Evolutionary conservation across 352 stramenopile species (phyloP).

Genomic region (Pythium phragmitis): DNA sequence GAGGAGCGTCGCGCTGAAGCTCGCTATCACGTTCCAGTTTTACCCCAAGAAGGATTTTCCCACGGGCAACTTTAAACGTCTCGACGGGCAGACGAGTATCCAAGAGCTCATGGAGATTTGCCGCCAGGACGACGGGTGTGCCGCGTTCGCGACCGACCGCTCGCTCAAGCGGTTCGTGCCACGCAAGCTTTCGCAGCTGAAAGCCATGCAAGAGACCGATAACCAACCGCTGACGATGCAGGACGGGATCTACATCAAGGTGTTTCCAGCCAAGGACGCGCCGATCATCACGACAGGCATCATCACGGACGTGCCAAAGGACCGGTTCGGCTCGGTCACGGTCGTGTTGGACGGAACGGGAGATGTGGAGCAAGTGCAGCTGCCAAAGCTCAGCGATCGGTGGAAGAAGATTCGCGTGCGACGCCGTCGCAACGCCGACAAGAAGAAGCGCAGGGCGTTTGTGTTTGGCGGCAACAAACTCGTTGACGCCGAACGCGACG

Average conservation of each 20-base stretch:
- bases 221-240: conserved; percentile 26
- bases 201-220: conserved; percentile 35
- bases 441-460: conserved; percentile 38
- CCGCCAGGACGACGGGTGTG: conserved; percentile 67
- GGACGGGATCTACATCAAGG: conserved; percentile 64
- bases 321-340: conserved; percentile 61
- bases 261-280: conserved; percentile 48
- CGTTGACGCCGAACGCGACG: conserved; percentile 7
- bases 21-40: conserved; percentile 75
- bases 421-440: conserved; percentile 24
- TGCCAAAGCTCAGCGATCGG: conserved; percentile 58
- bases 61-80: conserved; percentile 56
- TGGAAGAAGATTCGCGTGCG: conserved; percentile 64
- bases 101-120: conserved; percentile 54
- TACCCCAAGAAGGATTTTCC: conserved; percentile 73
- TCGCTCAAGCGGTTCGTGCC: conserved; percentile 76
- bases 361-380: conserved; percentile 43
- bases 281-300: conserved; percentile 53
- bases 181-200: conserved; percentile 68
- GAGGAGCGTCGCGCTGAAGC: conserved; percentile 56
- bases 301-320: conserved; percentile 42
- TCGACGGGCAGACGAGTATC: conserved; percentile 33
- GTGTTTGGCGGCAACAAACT: conserved; percentile 44
- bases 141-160: conserved; percentile 69
- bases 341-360: conserved; percentile 61